Evolutionary conservation across 108 stramenopile genomes (phyloP).

Genomic region (Cyclostephanos invisitatus): DNA sequence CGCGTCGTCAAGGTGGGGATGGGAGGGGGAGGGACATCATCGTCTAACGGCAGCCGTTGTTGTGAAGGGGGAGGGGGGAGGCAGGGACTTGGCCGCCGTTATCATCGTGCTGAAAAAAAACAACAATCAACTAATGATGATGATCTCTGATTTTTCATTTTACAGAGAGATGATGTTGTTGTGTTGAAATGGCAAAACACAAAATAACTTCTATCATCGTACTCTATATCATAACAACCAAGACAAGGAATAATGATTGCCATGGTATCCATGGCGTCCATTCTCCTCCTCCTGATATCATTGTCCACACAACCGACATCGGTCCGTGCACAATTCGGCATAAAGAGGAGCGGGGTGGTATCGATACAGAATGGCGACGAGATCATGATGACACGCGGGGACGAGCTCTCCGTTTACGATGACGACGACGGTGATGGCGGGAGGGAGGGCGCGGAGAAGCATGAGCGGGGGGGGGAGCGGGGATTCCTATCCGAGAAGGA

Average conservation of each 20-base stretch:
- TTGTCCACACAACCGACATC: constrained; percentile 8
- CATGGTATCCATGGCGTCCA: neutral
- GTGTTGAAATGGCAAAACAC: too few species aligned
- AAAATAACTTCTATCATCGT: too few species aligned
- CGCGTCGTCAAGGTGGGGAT: too few species aligned
- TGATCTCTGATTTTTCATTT: too few species aligned
- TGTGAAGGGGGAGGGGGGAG: too few species aligned
- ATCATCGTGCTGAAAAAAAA: neutral
- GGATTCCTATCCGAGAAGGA: constrained; percentile 51
- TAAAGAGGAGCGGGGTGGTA: constrained; percentile 27
- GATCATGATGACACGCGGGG: neutral
- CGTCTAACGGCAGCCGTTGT: too few species aligned
- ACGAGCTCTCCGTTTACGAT: neutral
- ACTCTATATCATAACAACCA: too few species aligned
- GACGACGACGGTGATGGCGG: neutral
- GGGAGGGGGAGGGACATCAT: too few species aligned
- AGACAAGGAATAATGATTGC: neutral
- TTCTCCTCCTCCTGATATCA: constrained; percentile 1
- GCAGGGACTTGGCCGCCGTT: too few species aligned
- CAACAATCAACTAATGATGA: neutral
- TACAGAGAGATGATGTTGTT: too few species aligned
- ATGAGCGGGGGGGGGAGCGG: neutral
- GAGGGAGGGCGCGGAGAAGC: too few species aligned
- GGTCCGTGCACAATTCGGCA: constrained; percentile 32
- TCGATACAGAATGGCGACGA: constrained; percentile 17